Base-by-base conservation (phyloP, 345 rosid species). In the Rhodamnia argentea region DNA sequence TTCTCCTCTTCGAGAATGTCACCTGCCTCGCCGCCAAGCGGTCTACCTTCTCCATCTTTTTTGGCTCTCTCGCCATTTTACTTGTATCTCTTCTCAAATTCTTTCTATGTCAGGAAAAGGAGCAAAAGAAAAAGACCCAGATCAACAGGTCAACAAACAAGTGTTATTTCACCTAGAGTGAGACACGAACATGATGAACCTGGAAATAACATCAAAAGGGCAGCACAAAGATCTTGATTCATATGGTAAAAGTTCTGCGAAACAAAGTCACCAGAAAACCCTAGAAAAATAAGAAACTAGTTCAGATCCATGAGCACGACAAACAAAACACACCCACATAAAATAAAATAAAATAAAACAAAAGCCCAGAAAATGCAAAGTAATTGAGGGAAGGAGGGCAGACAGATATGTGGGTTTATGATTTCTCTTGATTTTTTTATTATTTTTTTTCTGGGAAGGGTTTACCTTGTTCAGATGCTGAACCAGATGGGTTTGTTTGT, bases 1-100 rank as follows among this genome's bases (percentile, higher is more conserved):
- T 88, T 37, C 93, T 90, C 86, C 95, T 87, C 91, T 93, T 93
- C 0, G 94, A 93, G 86, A 92, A 92, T 60, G 95, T 92, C 84
- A 93, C 91, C 88, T 92, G 94, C 89, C 95, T 91, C 2, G 93
- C 95, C 10, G 93, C 90, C 50, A 90, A 62, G 86, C 90, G 91
- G 82, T 91, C 92, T 52, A 92, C 90, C 90, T 91, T 90, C 92
- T 55, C 92, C 87, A 92, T 93, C 91, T 91, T 92, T 83, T 88
- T 70, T 44, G 91, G 87, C 92, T 90, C 89, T 92, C 93, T 84
- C 92, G 89, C 24, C 42, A 90, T 54, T 86, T 83, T 64, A 42
- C 86, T 10, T 62, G 57, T 13, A 32, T 64, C 54, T 27, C 56
- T 59, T 57, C 86, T 47, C 18, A 60, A 62, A 44, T 23, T n/a